phyloP scores from a whole-genome alignment of 2,329 filamentous ascomycete species.

The Fusarium guadeloupense region DNA sequence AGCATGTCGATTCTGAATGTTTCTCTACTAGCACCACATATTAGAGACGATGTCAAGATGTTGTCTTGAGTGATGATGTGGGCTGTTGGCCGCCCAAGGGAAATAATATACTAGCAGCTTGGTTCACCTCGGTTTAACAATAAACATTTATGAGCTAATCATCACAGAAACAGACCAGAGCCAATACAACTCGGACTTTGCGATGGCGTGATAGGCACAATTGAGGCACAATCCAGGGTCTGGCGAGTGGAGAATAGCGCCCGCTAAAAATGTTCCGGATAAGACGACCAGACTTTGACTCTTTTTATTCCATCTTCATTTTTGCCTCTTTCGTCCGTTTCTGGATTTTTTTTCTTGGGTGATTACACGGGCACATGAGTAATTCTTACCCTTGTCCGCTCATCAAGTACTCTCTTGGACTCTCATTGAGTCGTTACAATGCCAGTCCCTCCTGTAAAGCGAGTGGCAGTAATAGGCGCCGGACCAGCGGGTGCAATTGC shows the following conservation, averaged over 20 bases:
- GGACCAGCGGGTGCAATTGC: constrained; percentile 69
- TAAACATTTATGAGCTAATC: too few species aligned
- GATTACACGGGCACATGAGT: background rate
- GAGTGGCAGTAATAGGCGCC: constrained; percentile 68
- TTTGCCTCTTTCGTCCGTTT: background rate
- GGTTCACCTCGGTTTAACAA: too few species aligned
- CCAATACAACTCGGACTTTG: background rate
- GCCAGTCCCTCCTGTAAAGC: constrained; percentile 35
- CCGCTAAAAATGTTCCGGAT: constrained; percentile 20
- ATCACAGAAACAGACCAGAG: background rate
- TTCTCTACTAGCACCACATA: too few species aligned
- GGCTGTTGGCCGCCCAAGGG: too few species aligned
- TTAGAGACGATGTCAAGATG: too few species aligned
- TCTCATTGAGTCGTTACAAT: constrained; percentile 2
- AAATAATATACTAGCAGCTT: too few species aligned
- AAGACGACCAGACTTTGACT: background rate
- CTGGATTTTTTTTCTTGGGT: background rate
- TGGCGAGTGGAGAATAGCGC: constrained; percentile 27
- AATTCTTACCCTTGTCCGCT: background rate
- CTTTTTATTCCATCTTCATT: background rate
- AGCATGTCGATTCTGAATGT: too few species aligned
- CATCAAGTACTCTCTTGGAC: background rate
- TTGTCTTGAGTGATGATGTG: too few species aligned
- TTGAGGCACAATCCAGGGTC: constrained; percentile 27
- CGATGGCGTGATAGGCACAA: constrained; percentile 36